Evolutionary conservation across 495 filamentous ascomycete species (phyloP).

Genomic region (Clohesyomyces aquaticus): DNA sequence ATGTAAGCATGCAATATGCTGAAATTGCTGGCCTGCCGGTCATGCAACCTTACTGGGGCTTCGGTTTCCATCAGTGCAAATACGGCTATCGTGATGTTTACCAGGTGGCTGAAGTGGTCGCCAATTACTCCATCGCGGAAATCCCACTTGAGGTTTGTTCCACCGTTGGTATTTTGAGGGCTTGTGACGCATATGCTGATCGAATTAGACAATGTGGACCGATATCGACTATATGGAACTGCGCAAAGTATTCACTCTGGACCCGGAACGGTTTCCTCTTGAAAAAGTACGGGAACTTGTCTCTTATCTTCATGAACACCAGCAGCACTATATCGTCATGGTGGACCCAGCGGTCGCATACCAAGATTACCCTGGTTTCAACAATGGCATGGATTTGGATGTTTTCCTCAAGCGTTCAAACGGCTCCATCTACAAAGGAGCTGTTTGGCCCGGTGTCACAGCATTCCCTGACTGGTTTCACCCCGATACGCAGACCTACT

Average conservation of each 20-base stretch:
- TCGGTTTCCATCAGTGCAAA: slow-evolving; percentile 79
- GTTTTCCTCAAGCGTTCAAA: slow-evolving; percentile 49
- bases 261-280: slow-evolving; percentile 72
- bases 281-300: slow-evolving; percentile 70
- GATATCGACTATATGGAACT: slow-evolving; percentile 63
- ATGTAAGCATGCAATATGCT: slow-evolving; percentile 75
- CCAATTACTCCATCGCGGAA: slow-evolving; percentile 73
- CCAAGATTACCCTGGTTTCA: slow-evolving; percentile 60
- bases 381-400: slow-evolving; percentile 60
- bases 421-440: slow-evolving; percentile 46
- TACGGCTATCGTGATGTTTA: slow-evolving; percentile 78
- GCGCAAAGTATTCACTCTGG: slow-evolving; percentile 61
- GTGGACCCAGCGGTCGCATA: slow-evolving; percentile 47
- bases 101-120: slow-evolving; percentile 77
- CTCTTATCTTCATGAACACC: slow-evolving; percentile 67
- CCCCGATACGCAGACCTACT: slow-evolving; percentile 66
- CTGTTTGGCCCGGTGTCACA: slow-evolving; percentile 31
- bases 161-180: too few relatives aligned
- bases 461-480: slow-evolving; percentile 76
- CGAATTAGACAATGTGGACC: slow-evolving; percentile 67
- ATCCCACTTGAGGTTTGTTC: slow-evolving; percentile 74
- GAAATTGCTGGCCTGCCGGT: slow-evolving; percentile 63
- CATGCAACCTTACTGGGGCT: slow-evolving; percentile 85
- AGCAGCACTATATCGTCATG: slow-evolving; percentile 71
- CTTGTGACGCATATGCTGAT: not conserved